Evolutionary conservation across 129 eudicot genomes (phyloP).

Genomic region (Escallonia herrerae): DNA sequence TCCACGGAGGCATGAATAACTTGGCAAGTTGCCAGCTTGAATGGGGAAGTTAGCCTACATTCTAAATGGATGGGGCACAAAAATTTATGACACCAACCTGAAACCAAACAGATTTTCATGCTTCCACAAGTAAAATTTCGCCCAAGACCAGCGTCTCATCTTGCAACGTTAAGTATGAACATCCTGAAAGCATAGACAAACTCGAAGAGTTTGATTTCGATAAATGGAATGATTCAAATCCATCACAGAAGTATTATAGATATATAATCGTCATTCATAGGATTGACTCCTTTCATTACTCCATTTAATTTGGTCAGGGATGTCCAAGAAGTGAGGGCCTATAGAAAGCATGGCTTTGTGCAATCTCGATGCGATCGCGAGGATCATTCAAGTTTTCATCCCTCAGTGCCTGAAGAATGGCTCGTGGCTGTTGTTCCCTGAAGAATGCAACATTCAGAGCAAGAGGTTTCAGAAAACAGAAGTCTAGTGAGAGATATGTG

Average conservation of each 20-base stretch:
- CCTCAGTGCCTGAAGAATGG: conserved; percentile 66
- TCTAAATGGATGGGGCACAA: too few species aligned
- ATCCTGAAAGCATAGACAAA: conserved; percentile 6
- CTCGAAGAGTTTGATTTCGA: background rate
- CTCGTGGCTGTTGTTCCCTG: conserved; percentile 54
- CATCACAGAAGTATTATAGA: background rate
- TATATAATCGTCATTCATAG: background rate
- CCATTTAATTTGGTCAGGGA: conserved; percentile 11
- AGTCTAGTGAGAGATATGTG: too few species aligned
- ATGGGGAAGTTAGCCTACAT: too few species aligned
- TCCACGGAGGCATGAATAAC: too few species aligned
- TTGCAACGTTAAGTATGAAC: background rate
- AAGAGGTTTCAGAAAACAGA: background rate
- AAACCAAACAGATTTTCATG: too few species aligned
- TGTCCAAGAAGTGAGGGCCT: conserved; percentile 78
- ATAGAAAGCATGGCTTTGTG: conserved; percentile 68
- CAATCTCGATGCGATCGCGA: conserved; percentile 77
- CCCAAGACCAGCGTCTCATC: too few species aligned
- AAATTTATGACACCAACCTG: too few species aligned
- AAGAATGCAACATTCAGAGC: background rate
- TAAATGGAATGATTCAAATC: background rate
- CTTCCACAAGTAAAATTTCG: too few species aligned
- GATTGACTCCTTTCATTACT: background rate
- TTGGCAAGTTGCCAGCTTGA: too few species aligned
- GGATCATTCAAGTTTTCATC: conserved; percentile 78